Percentiles rank a stretch among this genome's conserved stretches.
Conservation (phyloP, 1,139 yeast genomes). For the Keqinozyma sinolaborantium region DNA sequence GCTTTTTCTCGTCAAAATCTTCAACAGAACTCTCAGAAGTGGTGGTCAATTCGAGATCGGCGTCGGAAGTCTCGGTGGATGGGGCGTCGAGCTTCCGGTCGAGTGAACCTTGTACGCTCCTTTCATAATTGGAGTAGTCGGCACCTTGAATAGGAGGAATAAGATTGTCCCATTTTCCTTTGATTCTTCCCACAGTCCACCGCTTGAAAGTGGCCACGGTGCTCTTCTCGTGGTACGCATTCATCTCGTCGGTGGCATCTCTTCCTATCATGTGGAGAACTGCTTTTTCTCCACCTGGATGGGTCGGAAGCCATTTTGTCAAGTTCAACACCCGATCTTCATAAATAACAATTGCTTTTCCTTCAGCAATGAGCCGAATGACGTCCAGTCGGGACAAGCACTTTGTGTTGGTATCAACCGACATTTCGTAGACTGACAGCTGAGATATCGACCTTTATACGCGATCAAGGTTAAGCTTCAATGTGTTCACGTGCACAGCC, state of each 20-base stretch:
- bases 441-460: too few relatives aligned
- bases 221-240: slow-evolving; percentile 69
- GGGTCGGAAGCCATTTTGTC: slow-evolving; percentile 66
- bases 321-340: slow-evolving; percentile 58
- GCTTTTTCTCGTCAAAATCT: slow-evolving; percentile 5
- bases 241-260: slow-evolving; percentile 90
- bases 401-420: background rate
- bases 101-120: slow-evolving; percentile 6
- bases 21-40: slow-evolving; percentile 8
- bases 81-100: slow-evolving; percentile 16
- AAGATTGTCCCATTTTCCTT: slow-evolving; percentile 65
- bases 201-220: slow-evolving; percentile 47
- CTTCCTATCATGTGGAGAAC: slow-evolving; percentile 81
- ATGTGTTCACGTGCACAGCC: too few relatives aligned
- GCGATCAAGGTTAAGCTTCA: too few relatives aligned
- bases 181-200: slow-evolving; percentile 64
- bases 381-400: slow-evolving; percentile 19
- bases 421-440: too few relatives aligned
- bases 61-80: slow-evolving; percentile 10
- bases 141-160: slow-evolving; percentile 92
- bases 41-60: slow-evolving; percentile 12
- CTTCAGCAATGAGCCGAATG: slow-evolving; percentile 54
- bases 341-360: slow-evolving; percentile 69
- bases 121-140: slow-evolving; percentile 20
- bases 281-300: slow-evolving; percentile 90